Percentiles rank a stretch among this genome's conserved stretches.
phyloP scores from a whole-genome alignment of 108 stramenopile species.

The Mayamaea pseudoterrestris region DNA sequence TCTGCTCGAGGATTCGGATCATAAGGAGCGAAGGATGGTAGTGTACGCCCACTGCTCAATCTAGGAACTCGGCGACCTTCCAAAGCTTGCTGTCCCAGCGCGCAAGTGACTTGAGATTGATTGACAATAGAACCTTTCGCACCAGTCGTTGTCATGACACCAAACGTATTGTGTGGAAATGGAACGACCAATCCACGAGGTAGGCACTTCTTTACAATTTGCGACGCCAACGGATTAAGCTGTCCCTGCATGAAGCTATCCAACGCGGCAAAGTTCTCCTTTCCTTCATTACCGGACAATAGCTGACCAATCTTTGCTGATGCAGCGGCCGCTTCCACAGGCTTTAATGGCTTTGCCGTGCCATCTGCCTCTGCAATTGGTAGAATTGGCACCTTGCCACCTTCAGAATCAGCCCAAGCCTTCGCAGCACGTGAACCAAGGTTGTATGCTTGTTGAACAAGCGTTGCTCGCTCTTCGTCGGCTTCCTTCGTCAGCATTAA shows the following conservation, averaged over 20 bases:
- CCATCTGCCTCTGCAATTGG: constrained; percentile 25
- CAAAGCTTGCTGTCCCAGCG: constrained; percentile 98
- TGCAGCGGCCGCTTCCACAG: constrained; percentile 67
- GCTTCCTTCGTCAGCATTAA: constrained; percentile 79
- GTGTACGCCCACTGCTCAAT: constrained; percentile 91
- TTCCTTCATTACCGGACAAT: constrained; percentile 75
- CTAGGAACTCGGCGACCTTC: constrained; percentile 99
- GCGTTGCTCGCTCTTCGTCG: constrained; percentile 53
- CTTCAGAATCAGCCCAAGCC: constrained; percentile 89
- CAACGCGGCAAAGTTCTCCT: constrained; percentile 67
- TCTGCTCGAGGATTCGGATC: constrained; percentile 96
- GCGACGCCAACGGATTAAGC: constrained; percentile 81
- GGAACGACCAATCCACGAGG: constrained; percentile 93
- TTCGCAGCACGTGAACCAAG: constrained; percentile 72
- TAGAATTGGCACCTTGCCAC: constrained; percentile 77
- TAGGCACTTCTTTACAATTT: constrained; percentile 92
- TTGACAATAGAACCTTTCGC: constrained; percentile 99
- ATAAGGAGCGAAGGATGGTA: constrained; percentile 95
- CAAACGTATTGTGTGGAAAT: constrained; percentile 94
- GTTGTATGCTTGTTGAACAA: constrained; percentile 73
- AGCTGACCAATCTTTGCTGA: constrained; percentile 65
- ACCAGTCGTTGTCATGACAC: constrained; percentile 96
- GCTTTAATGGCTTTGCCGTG: constrained; percentile 49
- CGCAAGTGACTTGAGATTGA: constrained; percentile 97
- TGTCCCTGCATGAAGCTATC: constrained; percentile 94